These are phyloP conservation scores for Acanthamoeba triangularis DNA, from an alignment of 208 protist genomes.

Conservation along the genomic window DNA sequence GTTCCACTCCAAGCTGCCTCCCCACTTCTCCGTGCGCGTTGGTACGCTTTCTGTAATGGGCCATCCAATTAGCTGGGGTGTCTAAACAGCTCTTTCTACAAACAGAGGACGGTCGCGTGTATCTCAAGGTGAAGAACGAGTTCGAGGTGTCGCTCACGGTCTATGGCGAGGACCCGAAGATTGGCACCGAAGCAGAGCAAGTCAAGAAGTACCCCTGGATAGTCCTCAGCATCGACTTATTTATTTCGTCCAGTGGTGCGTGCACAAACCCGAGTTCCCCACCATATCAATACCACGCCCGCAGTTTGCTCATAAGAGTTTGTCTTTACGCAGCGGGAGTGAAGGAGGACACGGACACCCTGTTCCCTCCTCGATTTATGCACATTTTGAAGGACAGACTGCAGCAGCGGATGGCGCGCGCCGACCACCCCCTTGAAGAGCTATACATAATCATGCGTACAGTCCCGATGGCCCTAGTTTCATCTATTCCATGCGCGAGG, in stretches of 20 bases:
- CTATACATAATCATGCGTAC: constrained; percentile 83
- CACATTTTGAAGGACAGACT: constrained; percentile 68
- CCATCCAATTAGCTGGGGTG: background rate
- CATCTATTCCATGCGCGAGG: background rate
- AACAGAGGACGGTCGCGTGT: constrained; percentile 76
- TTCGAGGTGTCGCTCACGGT: constrained; percentile 76
- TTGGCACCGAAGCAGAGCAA: constrained; percentile 35
- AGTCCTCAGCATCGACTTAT: constrained; percentile 75
- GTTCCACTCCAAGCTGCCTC: constrained; percentile 75
- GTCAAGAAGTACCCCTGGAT: constrained; percentile 78
- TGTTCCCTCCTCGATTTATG: constrained; percentile 37
- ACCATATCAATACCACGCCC: background rate
- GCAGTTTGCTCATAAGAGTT: background rate
- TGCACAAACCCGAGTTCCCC: too few species aligned
- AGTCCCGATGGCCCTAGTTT: background rate
- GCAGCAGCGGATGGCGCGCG: constrained; percentile 77
- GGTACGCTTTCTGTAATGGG: constrained; percentile 53
- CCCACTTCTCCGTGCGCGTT: constrained; percentile 79
- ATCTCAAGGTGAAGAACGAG: constrained; percentile 77
- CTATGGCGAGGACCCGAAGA: constrained; percentile 64
- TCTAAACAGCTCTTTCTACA: background rate
- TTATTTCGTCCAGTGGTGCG: constrained; percentile 75
- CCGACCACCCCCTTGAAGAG: constrained; percentile 72
- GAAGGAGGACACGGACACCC: constrained; percentile 16
- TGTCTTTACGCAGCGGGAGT: background rate